These are phyloP conservation scores for Coccomyxa sp. DNA, from an alignment of 139 green algal species.

Conservation along the genomic window DNA sequence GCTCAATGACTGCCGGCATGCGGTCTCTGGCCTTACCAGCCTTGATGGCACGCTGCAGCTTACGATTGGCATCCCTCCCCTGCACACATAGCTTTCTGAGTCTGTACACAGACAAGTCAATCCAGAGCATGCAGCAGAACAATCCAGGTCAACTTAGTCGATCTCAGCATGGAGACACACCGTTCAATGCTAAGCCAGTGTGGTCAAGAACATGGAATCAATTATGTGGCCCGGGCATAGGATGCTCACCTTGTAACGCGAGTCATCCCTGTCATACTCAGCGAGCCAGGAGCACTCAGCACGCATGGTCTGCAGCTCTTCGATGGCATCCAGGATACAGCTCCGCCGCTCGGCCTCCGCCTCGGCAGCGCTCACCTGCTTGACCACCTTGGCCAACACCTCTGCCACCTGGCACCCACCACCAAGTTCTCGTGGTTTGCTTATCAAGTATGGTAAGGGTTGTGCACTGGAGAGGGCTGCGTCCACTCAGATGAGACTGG, in stretches of 20 bases:
- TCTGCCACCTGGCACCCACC: conserved; percentile 33
- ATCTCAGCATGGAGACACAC: background rate
- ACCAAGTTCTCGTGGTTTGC: background rate
- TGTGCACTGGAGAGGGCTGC: background rate
- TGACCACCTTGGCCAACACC: conserved; percentile 47
- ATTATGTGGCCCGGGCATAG: background rate
- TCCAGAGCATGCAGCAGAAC: background rate
- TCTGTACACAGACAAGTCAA: background rate
- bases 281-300: conserved; percentile 40
- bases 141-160: background rate
- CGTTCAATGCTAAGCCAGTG: background rate
- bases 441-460: background rate
- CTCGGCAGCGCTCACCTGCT: background rate
- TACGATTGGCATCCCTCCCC: conserved; percentile 47
- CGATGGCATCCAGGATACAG: conserved; percentile 25
- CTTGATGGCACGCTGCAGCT: conserved; percentile 44
- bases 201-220: background rate
- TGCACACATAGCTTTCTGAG: conserved; percentile 5
- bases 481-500: background rate
- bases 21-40: conserved; percentile 34
- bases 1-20: conserved; percentile 21
- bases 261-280: conserved; percentile 38
- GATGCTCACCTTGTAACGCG: conserved; percentile 45
- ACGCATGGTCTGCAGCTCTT: conserved; percentile 27
- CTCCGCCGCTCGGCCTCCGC: conserved; percentile 25